Evolutionary conservation across 2,329 filamentous ascomycete genomes (phyloP), one percentile per base, ranked within the genome.

Genomic region (Sarocladium kiliense): DNA sequence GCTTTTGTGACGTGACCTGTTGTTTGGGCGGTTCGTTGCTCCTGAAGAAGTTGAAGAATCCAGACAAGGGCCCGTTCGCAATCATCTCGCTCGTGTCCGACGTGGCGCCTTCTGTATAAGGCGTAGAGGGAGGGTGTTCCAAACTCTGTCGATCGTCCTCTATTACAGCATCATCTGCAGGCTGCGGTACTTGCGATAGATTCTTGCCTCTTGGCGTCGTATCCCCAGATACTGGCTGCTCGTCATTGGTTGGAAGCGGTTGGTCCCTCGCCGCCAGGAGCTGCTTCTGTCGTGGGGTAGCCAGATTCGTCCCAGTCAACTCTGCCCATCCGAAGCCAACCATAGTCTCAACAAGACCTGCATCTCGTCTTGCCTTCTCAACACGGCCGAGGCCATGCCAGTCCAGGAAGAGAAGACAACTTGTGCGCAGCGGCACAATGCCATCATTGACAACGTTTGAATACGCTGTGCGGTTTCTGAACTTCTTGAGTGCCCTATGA

Each of bases 381-480:
- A 99, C 94, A 37, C 91, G 87, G 4, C 88, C 93, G 3, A 99
- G 76, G 0, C 94, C 94, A 71, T 92, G 88, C 94, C 94, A 99
- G 67, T 99, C 94, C 1, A 99, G 76, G 65, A 99, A 99, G 5
- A 99, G 74, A n/a, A 99, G 76, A 69, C 93, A 99, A 59, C 93
- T 97, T 3, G 94, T 99, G 21, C 94, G 85, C 32, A 99, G 74
- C 2, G 94, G 94, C 3, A 99, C 94, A 62, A 99, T 97, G 2
- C 92, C 93, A 71, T 97, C 93, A 65, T 97, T 97, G 62, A 97
- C 93, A 12, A 97, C 92, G 64, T 97, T 97, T 2, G 92, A 96
- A 68, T 97, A 97, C 1, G 97, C 79, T 0, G 94, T 97, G 16
- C 93, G 81, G 67, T 95, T 96, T 21, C 90, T 80, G 69, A 97